Percentiles rank a stretch among this genome's conserved stretches.
phyloP scores from a whole-genome alignment of 106 monocot genomes.

The Dioscorea alata region DNA sequence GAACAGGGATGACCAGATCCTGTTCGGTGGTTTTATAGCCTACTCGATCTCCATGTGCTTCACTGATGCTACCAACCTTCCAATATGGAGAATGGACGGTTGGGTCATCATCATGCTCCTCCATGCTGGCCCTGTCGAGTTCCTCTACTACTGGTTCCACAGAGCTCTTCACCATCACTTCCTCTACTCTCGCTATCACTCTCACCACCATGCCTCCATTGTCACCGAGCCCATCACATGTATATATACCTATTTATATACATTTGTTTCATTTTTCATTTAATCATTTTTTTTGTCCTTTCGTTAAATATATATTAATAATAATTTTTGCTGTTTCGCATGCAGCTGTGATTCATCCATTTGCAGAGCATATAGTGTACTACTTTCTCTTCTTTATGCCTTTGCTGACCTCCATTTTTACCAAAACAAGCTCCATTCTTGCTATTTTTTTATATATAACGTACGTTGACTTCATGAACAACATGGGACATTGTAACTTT shows the following conservation, averaged over 20 bases:
- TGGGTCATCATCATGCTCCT: slow-evolving; percentile 31
- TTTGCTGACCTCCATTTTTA: slow-evolving; percentile 19
- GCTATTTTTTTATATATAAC: slow-evolving; percentile 15
- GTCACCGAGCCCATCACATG: slow-evolving; percentile 96
- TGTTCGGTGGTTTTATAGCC: slow-evolving; percentile 50
- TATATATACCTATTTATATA: too few relatives aligned
- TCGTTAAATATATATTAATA: neutral
- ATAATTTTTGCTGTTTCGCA: neutral
- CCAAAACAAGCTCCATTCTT: slow-evolving; percentile 29
- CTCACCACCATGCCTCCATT: slow-evolving; percentile 90
- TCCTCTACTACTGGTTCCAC: slow-evolving; percentile 99
- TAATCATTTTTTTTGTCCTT: neutral
- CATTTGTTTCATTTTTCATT: neutral
- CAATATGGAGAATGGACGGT: slow-evolving; percentile 55
- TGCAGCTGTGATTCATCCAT: slow-evolving; percentile 74
- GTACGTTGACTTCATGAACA: slow-evolving; percentile 84
- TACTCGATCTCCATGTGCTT: slow-evolving; percentile 23
- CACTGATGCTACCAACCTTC: slow-evolving; percentile 13
- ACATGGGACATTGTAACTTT: slow-evolving; percentile 87
- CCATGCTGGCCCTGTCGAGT: slow-evolving; percentile 79
- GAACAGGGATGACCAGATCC: slow-evolving; percentile 79
- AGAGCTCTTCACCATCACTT: slow-evolving; percentile 85
- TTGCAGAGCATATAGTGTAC: slow-evolving; percentile 54
- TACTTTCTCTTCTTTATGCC: slow-evolving; percentile 53
- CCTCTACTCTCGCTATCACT: slow-evolving; percentile 94